phyloP scores from a whole-genome alignment of 257 asterid species.

The Jacaranda copaia region DNA sequence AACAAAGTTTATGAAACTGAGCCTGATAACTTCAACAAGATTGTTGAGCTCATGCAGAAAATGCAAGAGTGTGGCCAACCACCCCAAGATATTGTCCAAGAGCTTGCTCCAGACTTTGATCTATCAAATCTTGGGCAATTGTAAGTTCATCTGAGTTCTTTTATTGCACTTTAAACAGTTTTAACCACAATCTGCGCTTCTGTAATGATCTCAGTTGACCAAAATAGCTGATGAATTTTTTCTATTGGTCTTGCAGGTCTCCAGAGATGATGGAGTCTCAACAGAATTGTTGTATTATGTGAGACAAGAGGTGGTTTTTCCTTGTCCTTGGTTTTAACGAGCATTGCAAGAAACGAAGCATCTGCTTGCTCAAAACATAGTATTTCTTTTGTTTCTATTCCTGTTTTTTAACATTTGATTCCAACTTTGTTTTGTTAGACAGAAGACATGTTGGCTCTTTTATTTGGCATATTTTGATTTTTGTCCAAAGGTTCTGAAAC shows the following conservation, averaged over 20 bases:
- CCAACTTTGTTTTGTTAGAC: background rate
- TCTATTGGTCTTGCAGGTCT: slow-evolving; percentile 59
- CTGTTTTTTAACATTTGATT: background rate
- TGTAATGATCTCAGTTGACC: too few species aligned
- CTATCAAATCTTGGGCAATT: slow-evolving; percentile 77
- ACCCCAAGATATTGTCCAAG: slow-evolving; percentile 86
- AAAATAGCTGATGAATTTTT: slow-evolving; percentile 9
- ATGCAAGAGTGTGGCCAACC: slow-evolving; percentile 99
- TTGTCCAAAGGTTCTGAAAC: background rate
- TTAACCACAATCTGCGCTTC: background rate
- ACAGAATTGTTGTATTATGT: slow-evolving; percentile 54
- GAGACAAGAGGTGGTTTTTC: slow-evolving; percentile 24
- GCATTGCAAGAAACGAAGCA: background rate
- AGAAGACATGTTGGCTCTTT: background rate
- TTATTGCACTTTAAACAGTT: background rate
- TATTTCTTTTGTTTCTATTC: slow-evolving; percentile 7
- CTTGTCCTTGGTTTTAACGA: background rate
- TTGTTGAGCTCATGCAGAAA: slow-evolving; percentile 97
- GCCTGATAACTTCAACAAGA: slow-evolving; percentile 88
- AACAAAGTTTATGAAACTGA: slow-evolving; percentile 76
- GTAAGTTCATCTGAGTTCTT: slow-evolving; percentile 55
- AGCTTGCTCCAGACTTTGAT: slow-evolving; percentile 92
- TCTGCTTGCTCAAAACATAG: slow-evolving; percentile 2
- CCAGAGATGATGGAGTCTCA: slow-evolving; percentile 86
- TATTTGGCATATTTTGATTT: background rate